A percentile compares a stretch with the other conserved stretches of the same genome.
These are phyloP conservation scores for Megacollybia marginata DNA, from an alignment of 768 basidiomycete species.

Conservation along the genomic window DNA sequence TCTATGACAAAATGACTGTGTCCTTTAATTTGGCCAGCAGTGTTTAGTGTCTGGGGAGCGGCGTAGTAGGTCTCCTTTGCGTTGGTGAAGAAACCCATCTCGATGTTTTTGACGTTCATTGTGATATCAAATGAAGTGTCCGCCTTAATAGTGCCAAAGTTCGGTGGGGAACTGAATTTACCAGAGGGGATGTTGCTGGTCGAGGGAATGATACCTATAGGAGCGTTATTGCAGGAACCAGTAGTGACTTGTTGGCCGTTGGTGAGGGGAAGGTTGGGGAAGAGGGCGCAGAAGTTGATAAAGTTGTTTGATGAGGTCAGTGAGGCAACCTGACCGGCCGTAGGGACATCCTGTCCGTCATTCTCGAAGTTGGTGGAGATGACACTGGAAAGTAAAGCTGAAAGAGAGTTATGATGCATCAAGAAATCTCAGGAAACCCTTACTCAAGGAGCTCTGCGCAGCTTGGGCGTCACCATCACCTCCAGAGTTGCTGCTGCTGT, in stretches of 20 bases:
- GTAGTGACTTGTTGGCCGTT: slow-evolving; percentile 34
- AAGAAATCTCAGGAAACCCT: too few species aligned
- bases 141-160: slow-evolving; percentile 34
- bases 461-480: too few species aligned
- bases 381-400: slow-evolving; percentile 16
- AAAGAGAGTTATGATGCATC: too few species aligned
- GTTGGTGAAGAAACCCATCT: slow-evolving; percentile 51
- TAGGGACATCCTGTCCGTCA: slow-evolving; percentile 37
- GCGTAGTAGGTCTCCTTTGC: slow-evolving; percentile 37
- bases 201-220: slow-evolving; percentile 55
- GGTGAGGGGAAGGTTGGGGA: slow-evolving; percentile 43
- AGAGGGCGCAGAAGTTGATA: slow-evolving; percentile 56
- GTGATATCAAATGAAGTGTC: slow-evolving; percentile 45
- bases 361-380: slow-evolving; percentile 50
- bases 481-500: too few species aligned
- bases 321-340: slow-evolving; percentile 46
- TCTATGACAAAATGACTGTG: slow-evolving; percentile 62
- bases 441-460: too few species aligned
- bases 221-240: slow-evolving; percentile 45
- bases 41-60: slow-evolving; percentile 45
- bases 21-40: slow-evolving; percentile 45
- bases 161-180: slow-evolving; percentile 43
- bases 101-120: slow-evolving; percentile 35
- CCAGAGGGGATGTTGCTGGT: slow-evolving; percentile 41
- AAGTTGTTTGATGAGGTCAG: slow-evolving; percentile 64